Evolutionary conservation across 257 asterid genomes (phyloP).

Genomic region (Gynochthodes officinalis): DNA sequence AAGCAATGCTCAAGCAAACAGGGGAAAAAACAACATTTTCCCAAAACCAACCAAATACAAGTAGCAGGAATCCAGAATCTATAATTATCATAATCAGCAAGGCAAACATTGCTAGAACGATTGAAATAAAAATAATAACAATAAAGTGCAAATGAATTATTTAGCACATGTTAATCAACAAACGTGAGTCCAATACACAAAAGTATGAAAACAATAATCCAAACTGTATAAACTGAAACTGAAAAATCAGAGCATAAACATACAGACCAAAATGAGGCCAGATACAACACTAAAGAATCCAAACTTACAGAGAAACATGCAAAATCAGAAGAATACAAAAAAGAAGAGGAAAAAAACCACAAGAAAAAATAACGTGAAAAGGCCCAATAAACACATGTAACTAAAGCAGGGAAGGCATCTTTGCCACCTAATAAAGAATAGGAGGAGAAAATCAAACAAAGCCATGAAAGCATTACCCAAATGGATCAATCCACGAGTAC

Average conservation of each 20-base stretch:
- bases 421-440: background rate
- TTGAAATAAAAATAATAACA: background rate
- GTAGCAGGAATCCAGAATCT: background rate
- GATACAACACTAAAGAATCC: background rate
- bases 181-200: background rate
- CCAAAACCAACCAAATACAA: background rate
- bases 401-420: background rate
- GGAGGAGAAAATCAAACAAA: background rate
- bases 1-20: background rate
- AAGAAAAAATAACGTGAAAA: background rate
- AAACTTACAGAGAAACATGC: background rate
- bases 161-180: background rate
- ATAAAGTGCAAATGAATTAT: background rate
- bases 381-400: constrained; percentile 1
- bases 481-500: background rate
- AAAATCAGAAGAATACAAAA: background rate
- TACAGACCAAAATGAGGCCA: background rate
- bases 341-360: background rate
- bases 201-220: background rate
- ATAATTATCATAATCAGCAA: background rate
- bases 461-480: background rate
- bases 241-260: background rate
- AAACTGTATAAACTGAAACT: background rate
- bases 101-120: background rate
- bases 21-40: background rate